A percentile compares a stretch with the other conserved stretches of the same genome.
Evolutionary conservation across 495 filamentous ascomycete species (phyloP).

Genomic region (Neurospora sp.): DNA sequence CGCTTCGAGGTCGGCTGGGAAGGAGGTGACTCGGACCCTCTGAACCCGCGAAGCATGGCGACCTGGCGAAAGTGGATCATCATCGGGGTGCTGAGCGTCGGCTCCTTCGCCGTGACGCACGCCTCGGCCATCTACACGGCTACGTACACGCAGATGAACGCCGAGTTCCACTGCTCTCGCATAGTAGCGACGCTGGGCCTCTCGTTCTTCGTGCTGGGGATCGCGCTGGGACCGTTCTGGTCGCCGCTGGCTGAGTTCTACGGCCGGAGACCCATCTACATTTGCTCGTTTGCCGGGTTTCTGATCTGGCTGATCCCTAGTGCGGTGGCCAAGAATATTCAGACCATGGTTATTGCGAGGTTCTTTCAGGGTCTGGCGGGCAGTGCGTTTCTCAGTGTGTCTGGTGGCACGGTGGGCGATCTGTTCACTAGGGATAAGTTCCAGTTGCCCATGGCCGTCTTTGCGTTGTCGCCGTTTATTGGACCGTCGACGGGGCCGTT

Average conservation of each 20-base stretch:
- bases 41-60: constrained; percentile 63
- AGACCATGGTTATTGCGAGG: constrained; percentile 71
- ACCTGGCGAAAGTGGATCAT: constrained; percentile 68
- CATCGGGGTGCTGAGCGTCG: constrained; percentile 56
- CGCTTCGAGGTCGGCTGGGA: constrained; percentile 62
- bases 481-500: constrained; percentile 54
- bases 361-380: constrained; percentile 83
- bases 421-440: constrained; percentile 71
- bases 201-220: constrained; percentile 69
- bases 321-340: constrained; percentile 73
- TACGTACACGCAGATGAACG: constrained; percentile 72
- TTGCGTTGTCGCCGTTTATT: constrained; percentile 69
- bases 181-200: constrained; percentile 71
- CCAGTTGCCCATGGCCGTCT: constrained; percentile 51
- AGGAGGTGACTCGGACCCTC: constrained; percentile 59
- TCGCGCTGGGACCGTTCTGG: constrained; percentile 63
- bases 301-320: constrained; percentile 81
- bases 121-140: constrained; percentile 82
- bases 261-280: constrained; percentile 76
- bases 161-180: constrained; percentile 61
- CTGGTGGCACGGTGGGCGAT: constrained; percentile 86
- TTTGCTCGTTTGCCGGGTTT: constrained; percentile 67
- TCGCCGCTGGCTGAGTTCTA: constrained; percentile 66
- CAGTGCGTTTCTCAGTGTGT: constrained; percentile 79
- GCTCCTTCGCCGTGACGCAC: constrained; percentile 83